Percentiles rank a stretch among this genome's conserved stretches.
phyloP scores from a whole-genome alignment of 805 yeast species.

The Candida khao-thaluensis region DNA sequence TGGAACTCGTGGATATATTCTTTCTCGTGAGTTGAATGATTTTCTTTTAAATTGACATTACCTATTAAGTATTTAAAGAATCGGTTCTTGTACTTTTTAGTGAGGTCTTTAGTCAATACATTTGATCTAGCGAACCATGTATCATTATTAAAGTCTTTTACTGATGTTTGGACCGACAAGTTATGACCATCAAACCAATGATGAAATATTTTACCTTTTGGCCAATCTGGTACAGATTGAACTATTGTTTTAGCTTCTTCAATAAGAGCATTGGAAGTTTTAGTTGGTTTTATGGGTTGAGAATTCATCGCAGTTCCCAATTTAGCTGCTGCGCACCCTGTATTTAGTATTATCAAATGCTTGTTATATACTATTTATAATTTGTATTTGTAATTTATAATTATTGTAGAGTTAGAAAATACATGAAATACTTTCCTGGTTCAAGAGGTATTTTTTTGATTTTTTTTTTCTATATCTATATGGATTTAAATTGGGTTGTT shows the following conservation, averaged over 20 bases:
- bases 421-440: too few species aligned
- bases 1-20: conserved; percentile 35
- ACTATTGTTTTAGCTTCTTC: conserved; percentile 10
- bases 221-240: conserved; percentile 9
- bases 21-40: conserved; percentile 37
- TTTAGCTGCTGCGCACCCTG: too few species aligned
- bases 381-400: too few species aligned
- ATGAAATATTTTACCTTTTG: conserved; percentile 7
- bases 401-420: too few species aligned
- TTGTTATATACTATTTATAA: too few species aligned
- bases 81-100: conserved; percentile 8
- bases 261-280: not conserved
- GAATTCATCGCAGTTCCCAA: conserved; percentile 3
- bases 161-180: conserved; percentile 4
- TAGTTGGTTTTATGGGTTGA: conserved; percentile 5
- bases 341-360: too few species aligned
- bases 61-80: conserved; percentile 19
- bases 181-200: not conserved
- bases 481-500: too few species aligned
- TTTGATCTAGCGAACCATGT: conserved; percentile 20
- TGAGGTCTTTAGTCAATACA: conserved; percentile 7
- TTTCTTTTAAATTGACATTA: conserved; percentile 9
- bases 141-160: conserved; percentile 8
- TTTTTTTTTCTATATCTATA: too few species aligned
- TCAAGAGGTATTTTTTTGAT: too few species aligned